A percentile compares a stretch with the other conserved stretches of the same genome.
Evolutionary conservation across 2,329 filamentous ascomycete genomes (phyloP).

Genomic region (Neofusicoccum cordaticola): DNA sequence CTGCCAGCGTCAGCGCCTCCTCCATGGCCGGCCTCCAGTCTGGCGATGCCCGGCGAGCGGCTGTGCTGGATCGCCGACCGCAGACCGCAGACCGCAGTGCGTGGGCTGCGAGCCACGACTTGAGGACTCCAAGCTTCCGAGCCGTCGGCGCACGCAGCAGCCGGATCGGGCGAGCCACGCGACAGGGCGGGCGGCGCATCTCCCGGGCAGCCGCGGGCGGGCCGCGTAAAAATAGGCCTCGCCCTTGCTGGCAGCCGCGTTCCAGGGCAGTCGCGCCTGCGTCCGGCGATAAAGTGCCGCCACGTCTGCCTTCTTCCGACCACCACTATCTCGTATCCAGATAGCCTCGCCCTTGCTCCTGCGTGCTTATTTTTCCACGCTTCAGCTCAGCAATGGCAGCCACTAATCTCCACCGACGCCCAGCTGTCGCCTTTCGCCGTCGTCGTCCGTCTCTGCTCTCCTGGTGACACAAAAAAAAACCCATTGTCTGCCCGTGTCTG

Average conservation of each 20-base stretch:
- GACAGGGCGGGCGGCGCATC: too few species aligned
- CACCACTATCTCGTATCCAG: constrained; percentile 9
- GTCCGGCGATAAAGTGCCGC: neutral
- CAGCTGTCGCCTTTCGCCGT: neutral
- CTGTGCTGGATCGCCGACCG: too few species aligned
- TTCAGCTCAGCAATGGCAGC: neutral
- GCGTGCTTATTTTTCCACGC: neutral
- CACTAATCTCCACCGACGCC: constrained; percentile 5
- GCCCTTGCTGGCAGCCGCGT: neutral
- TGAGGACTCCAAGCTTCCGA: too few species aligned
- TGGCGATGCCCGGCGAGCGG: too few species aligned
- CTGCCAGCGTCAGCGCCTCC: too few species aligned
- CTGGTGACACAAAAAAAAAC: neutral
- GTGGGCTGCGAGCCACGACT: too few species aligned
- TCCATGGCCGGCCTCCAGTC: too few species aligned
- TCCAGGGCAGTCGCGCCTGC: neutral
- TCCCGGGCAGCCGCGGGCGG: neutral
- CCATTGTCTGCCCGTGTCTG: neutral
- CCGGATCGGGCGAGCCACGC: too few species aligned
- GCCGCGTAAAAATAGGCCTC: neutral
- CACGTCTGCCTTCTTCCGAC: neutral
- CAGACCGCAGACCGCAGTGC: too few species aligned
- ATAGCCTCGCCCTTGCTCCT: neutral
- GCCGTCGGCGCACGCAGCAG: too few species aligned
- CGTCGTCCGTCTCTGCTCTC: neutral